phyloP scores from a whole-genome alignment of 768 basidiomycete species.

The Lentinula guzmanii region DNA sequence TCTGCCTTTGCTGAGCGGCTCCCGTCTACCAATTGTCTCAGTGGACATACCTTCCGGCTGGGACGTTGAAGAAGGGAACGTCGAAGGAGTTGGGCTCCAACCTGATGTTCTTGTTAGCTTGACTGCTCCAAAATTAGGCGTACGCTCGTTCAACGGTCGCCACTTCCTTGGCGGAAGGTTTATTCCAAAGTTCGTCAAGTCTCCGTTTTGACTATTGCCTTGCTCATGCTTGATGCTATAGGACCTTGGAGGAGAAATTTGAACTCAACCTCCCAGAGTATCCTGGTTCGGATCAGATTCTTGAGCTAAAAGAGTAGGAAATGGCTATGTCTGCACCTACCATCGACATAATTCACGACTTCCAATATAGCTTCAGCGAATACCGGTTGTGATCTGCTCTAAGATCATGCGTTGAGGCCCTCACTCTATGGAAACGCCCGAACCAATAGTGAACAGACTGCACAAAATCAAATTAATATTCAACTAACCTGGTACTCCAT shows the following conservation, averaged over 20 bases:
- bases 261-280: slow-evolving; percentile 79
- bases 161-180: slow-evolving; percentile 97
- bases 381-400: neutral
- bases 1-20: slow-evolving; percentile 57
- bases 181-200: slow-evolving; percentile 65
- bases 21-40: slow-evolving; percentile 78
- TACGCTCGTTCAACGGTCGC: slow-evolving; percentile 63
- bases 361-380: neutral
- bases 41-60: slow-evolving; percentile 98
- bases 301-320: slow-evolving; percentile 47
- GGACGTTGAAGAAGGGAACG: slow-evolving; percentile 82
- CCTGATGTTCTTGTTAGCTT: slow-evolving; percentile 84
- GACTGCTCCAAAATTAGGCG: slow-evolving; percentile 93
- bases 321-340: neutral
- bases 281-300: slow-evolving; percentile 75
- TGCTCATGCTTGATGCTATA: slow-evolving; percentile 23
- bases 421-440: too few species aligned
- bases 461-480: too few species aligned
- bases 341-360: neutral
- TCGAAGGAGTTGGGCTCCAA: slow-evolving; percentile 48
- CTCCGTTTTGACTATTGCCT: neutral
- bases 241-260: slow-evolving; percentile 67
- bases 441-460: too few species aligned
- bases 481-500: too few species aligned
- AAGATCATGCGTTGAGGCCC: too few species aligned